Evolutionary conservation across 139 green algal genomes (phyloP).

Genomic region (Pleodorina starrii): DNA sequence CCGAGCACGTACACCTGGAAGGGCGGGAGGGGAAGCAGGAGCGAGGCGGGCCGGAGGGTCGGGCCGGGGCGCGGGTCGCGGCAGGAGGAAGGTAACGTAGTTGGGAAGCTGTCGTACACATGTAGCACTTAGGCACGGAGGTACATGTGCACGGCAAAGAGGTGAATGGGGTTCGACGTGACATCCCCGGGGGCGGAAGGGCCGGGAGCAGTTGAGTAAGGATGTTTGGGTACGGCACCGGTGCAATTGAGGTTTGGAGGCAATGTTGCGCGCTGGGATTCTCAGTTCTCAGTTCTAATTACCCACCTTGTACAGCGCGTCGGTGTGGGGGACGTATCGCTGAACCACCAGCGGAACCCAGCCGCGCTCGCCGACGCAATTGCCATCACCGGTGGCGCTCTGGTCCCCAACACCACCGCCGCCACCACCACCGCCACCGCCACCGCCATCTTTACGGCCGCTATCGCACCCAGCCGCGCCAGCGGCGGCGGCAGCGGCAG

Average conservation of each 20-base stretch:
- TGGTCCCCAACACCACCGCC: neutral
- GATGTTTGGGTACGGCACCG: too few species aligned
- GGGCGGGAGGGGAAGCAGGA: neutral
- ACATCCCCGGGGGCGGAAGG: too few species aligned
- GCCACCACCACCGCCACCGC: neutral
- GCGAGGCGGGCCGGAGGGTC: too few species aligned
- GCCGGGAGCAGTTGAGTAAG: too few species aligned
- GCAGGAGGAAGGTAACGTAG: too few species aligned
- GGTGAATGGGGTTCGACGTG: too few species aligned
- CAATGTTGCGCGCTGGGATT: neutral
- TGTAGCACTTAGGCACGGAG: too few species aligned
- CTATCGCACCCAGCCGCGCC: neutral
- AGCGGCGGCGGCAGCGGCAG: neutral
- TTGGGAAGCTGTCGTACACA: too few species aligned
- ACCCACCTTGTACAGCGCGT: constrained; percentile 55
- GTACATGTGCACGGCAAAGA: too few species aligned
- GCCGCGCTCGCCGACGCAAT: neutral
- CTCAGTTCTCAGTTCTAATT: neutral
- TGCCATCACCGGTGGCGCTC: neutral
- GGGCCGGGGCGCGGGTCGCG: too few species aligned
- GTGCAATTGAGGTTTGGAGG: too few species aligned
- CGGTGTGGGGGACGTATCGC: constrained; percentile 53
- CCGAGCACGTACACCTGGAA: constrained; percentile 47
- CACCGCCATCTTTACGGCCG: neutral
- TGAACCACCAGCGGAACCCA: constrained; percentile 52